Base-by-base conservation (phyloP, 2,329 filamentous ascomycete species). In the Pleomassaria siparia region DNA sequence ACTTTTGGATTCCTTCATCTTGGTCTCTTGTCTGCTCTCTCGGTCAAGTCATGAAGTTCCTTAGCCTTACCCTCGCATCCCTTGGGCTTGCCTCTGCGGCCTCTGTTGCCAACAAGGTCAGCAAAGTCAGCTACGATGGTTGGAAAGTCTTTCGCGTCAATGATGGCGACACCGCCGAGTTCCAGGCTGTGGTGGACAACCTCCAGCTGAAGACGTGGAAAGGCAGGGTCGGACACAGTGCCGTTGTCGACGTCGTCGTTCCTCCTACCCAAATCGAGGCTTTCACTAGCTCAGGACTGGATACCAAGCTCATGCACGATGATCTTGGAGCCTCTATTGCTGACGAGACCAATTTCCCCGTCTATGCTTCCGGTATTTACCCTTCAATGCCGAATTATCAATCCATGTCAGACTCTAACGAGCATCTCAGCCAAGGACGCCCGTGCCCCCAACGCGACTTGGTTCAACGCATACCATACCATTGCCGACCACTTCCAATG, bases 131-230 rank as follows among this genome's bases (percentile, higher is more conserved):
- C 53, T 72, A 72, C 50, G 62, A 64, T 40, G 62, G 64, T 46
- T 70, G 59, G 61, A 69, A 69, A 44, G 69, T 71, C 13, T 68
- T 63, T 47, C 67, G 67, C 36, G 58, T 72, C 47, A 64, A 65
- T 32, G 64, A 67, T 10, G 63, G 60, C 26, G 49, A 57, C 20
- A 55, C 54, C 2, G 59, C 55, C 40, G 60, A 66, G 39, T 47
- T 72, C 43, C 55, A 56, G 26, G 47, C 60, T 20, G 46, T 69
- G 2, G 58, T 70, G 40, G 60, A 56, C 48, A 67, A 63, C 33
- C 54, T 70, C 9, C 50, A 63, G 21, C 55, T 70, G 16, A 55
- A 59, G 51, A 56, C 62, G 25, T 69, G 67, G 67, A 68, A 68
- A 39, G 67, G 67, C 54, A 65, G 63, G 51, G 60, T 59, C 22